Conservation (phyloP, 805 yeast species). For the Sugiyamaella qingdaonensis region DNA sequence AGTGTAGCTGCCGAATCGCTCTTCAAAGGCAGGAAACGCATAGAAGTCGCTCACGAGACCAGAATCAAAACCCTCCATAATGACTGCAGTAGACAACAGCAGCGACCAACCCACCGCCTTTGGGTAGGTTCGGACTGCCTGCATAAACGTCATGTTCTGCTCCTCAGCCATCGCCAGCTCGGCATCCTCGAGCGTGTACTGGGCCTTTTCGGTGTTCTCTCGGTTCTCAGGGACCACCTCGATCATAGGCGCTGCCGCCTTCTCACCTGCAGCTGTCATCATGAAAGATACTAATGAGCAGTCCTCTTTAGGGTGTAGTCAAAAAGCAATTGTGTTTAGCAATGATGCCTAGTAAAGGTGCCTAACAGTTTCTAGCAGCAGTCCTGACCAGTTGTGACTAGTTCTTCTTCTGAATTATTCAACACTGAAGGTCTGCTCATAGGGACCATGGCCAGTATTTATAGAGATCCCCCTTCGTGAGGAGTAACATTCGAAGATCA, state of each 20-base stretch:
- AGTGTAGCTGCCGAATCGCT: slow-evolving; percentile 4
- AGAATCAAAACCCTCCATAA: slow-evolving; percentile 49
- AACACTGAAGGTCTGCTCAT: no score
- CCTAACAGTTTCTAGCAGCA: no score
- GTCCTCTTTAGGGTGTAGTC: no score
- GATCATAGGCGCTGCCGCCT: neutral
- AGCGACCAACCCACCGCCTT: slow-evolving; percentile 45
- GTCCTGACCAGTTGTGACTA: no score
- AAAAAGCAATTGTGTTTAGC: no score
- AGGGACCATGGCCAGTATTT: no score
- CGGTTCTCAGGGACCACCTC: neutral
- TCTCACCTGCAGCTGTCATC: neutral
- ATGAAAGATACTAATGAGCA: neutral
- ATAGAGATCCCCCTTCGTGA: no score
- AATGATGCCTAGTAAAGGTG: no score
- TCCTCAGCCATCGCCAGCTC: slow-evolving; percentile 16
- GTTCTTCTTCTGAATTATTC: no score
- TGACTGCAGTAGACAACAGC: slow-evolving; percentile 40
- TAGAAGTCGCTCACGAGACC: slow-evolving; percentile 30
- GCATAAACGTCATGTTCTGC: slow-evolving; percentile 27
- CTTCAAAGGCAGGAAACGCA: slow-evolving; percentile 29
- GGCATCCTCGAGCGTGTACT: neutral
- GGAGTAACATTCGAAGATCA: no score
- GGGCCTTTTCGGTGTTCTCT: neutral
- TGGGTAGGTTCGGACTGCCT: slow-evolving; percentile 40